Percentiles rank a stretch among this genome's conserved stretches.
These are phyloP conservation scores for Jaltomata sinuosa DNA, from an alignment of 257 asterid species.

Conservation along the genomic window DNA sequence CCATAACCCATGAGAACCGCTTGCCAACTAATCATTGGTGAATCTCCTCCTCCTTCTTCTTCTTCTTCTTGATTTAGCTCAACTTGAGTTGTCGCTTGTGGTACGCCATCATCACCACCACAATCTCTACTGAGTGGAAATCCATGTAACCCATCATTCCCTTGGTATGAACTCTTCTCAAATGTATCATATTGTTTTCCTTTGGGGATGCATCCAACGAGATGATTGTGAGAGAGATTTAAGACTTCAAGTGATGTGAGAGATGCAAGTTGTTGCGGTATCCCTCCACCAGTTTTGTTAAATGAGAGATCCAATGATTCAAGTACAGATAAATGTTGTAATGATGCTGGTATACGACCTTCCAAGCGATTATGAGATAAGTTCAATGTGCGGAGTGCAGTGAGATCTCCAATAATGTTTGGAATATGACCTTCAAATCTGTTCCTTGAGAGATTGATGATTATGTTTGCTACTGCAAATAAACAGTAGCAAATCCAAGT, in stretches of 20 bases:
- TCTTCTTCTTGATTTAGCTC: not conserved
- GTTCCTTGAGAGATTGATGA: conserved; percentile 1
- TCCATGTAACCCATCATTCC: conserved; percentile 1
- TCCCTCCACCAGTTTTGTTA: not conserved
- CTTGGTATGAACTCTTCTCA: not conserved
- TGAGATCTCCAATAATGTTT: not conserved
- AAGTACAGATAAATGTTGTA: not conserved
- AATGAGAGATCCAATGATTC: not conserved
- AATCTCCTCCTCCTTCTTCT: not conserved
- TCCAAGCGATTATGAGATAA: not conserved
- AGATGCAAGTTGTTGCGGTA: not conserved
- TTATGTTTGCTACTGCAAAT: too few relatives aligned
- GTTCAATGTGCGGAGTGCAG: not conserved
- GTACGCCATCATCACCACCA: not conserved
- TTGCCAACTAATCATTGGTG: not conserved
- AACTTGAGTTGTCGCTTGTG: not conserved
- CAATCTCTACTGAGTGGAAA: not conserved
- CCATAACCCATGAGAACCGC: not conserved
- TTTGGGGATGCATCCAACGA: not conserved
- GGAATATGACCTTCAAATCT: not conserved
- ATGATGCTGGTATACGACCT: not conserved
- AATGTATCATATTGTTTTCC: not conserved
- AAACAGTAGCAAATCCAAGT: too few relatives aligned
- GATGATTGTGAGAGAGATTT: conserved; percentile 2
- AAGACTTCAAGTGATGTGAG: not conserved